phyloP scores from a whole-genome alignment of 495 filamentous ascomycete species.

The Paragyromitra xinjiangensis region DNA sequence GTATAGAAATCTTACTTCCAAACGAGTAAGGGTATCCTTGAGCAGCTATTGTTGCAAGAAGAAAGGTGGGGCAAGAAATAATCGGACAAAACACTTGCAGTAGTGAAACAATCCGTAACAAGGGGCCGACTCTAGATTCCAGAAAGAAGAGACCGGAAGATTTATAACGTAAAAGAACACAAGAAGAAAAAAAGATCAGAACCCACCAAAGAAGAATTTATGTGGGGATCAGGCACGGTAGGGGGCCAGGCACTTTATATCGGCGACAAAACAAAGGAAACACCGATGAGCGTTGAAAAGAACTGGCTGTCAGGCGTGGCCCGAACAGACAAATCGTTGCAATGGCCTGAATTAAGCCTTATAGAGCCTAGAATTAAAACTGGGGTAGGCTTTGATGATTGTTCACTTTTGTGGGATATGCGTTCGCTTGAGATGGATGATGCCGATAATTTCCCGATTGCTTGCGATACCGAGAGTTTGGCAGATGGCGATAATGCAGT shows the following conservation, averaged over 20 bases:
- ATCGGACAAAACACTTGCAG: constrained; percentile 53
- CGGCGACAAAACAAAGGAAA: constrained; percentile 53
- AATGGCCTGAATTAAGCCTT: constrained; percentile 46
- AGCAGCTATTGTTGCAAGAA: constrained; percentile 43
- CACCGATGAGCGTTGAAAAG: constrained; percentile 51
- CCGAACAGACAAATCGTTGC: constrained; percentile 36
- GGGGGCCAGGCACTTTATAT: constrained; percentile 50
- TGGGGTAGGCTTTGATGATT: constrained; percentile 35
- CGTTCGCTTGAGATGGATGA: constrained; percentile 48
- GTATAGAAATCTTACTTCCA: constrained; percentile 33
- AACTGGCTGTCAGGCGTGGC: constrained; percentile 44
- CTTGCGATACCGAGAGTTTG: constrained; percentile 51
- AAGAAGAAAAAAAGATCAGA: constrained; percentile 41
- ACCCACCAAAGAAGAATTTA: constrained; percentile 48
- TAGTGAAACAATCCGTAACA: constrained; percentile 56
- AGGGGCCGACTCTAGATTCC: constrained; percentile 41
- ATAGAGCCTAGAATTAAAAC: constrained; percentile 37
- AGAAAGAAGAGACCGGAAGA: constrained; percentile 41
- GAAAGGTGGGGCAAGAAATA: constrained; percentile 52
- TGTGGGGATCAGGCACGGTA: constrained; percentile 49
- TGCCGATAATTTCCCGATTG: constrained; percentile 49
- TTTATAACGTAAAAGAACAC: constrained; percentile 43
- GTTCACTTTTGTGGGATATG: constrained; percentile 48
- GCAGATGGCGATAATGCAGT: constrained; percentile 53
- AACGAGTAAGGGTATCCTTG: constrained; percentile 47